Conservation (phyloP, 2,329 filamentous ascomycete genomes). For the Emmonsia crescens region DNA sequence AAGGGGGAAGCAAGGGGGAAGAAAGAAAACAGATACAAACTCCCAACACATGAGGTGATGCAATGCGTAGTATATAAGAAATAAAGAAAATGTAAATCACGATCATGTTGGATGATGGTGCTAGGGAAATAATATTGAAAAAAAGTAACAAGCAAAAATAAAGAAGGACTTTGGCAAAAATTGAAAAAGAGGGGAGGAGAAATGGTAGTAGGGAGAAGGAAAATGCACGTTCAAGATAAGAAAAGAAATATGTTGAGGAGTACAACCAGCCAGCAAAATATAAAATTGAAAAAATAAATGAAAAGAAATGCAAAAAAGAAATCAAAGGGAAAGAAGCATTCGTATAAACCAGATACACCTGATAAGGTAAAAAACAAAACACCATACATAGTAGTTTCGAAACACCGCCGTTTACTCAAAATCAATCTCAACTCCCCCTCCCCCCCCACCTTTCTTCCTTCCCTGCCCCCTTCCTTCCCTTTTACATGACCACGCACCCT, state of each 20-base stretch:
- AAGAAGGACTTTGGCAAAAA: too few species aligned
- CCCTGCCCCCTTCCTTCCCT: too few species aligned
- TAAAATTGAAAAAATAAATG: not conserved
- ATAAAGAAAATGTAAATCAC: not conserved
- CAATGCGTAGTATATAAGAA: not conserved
- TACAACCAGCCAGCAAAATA: too few species aligned
- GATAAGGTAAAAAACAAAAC: too few species aligned
- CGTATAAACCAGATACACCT: too few species aligned
- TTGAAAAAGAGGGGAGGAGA: too few species aligned
- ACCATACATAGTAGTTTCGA: not conserved
- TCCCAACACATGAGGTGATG: not conserved
- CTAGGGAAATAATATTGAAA: not conserved
- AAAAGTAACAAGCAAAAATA: too few species aligned
- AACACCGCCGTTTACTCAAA: not conserved
- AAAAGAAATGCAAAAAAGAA: not conserved
- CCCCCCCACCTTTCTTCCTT: too few species aligned
- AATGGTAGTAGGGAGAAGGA: too few species aligned
- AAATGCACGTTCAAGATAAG: too few species aligned
- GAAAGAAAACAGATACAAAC: not conserved
- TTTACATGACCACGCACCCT: constrained; percentile 55
- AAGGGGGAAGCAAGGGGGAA: not conserved
- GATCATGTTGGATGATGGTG: not conserved
- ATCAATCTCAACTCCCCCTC: not conserved
- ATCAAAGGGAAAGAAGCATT: too few species aligned
- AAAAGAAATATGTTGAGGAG: too few species aligned